Percentiles rank a stretch among this genome's conserved stretches.
Evolutionary conservation across 768 basidiomycete species (phyloP).

Genomic region (Agrocybe praecox): DNA sequence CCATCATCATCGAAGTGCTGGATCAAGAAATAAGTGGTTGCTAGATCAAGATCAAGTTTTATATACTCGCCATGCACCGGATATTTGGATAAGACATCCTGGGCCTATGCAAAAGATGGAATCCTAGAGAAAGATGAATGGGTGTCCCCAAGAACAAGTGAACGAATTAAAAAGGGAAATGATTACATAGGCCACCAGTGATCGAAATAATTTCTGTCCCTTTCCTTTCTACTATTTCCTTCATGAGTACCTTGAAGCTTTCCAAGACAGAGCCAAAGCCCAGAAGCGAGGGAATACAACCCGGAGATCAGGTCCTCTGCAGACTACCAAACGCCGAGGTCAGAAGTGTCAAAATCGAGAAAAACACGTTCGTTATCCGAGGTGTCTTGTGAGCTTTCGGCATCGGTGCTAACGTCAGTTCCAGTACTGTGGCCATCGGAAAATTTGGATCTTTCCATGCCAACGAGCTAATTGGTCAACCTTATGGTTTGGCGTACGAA

Average conservation of each 20-base stretch:
- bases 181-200: not conserved
- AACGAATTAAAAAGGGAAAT: not conserved
- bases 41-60: too few species aligned
- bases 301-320: slow-evolving; percentile 79
- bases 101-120: too few species aligned
- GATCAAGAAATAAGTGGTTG: not conserved
- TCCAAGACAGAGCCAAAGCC: slow-evolving; percentile 22
- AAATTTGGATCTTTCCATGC: slow-evolving; percentile 85
- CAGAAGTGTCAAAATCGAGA: slow-evolving; percentile 72
- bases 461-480: slow-evolving; percentile 77
- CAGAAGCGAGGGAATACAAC: slow-evolving; percentile 44
- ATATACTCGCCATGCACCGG: too few species aligned
- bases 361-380: slow-evolving; percentile 60
- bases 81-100: too few species aligned
- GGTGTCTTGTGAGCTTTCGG: not conserved
- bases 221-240: not conserved
- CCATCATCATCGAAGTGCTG: not conserved
- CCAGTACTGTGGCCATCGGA: slow-evolving; percentile 74
- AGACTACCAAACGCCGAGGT: slow-evolving; percentile 80
- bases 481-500: slow-evolving; percentile 90
- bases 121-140: too few species aligned
- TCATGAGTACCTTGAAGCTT: slow-evolving; percentile 28
- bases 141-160: too few species aligned
- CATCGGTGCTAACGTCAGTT: slow-evolving; percentile 6
- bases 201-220: slow-evolving; percentile 5